phyloP scores from a whole-genome alignment of 768 basidiomycete genomes.

The Pisolithus tinctorius region DNA sequence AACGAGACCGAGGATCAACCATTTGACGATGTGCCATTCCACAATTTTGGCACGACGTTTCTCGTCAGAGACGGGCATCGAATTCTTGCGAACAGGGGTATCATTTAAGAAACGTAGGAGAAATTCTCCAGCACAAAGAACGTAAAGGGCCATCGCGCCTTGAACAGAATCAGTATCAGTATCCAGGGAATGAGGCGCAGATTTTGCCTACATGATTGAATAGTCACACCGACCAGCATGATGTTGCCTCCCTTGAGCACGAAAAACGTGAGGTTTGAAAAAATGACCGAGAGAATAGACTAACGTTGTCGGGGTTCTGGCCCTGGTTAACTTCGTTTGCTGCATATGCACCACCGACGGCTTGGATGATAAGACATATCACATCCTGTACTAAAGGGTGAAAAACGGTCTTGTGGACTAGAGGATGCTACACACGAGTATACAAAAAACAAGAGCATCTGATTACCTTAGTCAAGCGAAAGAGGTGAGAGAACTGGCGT shows the following conservation, averaged over 20 bases:
- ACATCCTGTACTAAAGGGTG: conserved; percentile 23
- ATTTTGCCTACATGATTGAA: conserved; percentile 42
- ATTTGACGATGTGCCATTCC: conserved; percentile 12
- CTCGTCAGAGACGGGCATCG: not conserved
- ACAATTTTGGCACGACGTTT: not conserved
- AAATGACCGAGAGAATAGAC: not conserved
- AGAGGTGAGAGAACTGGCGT: not conserved
- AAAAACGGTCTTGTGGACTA: not conserved
- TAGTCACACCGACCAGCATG: conserved; percentile 58
- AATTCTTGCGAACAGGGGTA: conserved; percentile 24
- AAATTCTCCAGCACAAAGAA: conserved; percentile 38
- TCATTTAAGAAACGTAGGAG: conserved; percentile 34
- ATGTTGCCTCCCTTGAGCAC: conserved; percentile 37
- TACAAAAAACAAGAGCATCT: conserved; percentile 10
- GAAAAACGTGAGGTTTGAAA: conserved; percentile 1
- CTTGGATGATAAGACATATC: conserved; percentile 34
- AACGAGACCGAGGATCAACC: conserved; percentile 30
- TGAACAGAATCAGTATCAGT: not conserved
- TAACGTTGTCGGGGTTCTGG: conserved; percentile 12
- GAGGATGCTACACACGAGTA: conserved; percentile 5
- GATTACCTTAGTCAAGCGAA: not conserved
- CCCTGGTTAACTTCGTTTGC: conserved; percentile 26
- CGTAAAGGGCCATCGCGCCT: conserved; percentile 40
- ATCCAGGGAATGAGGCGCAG: conserved; percentile 9
- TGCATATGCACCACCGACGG: conserved; percentile 39